Base-by-base conservation (phyloP, 2,329 filamentous ascomycete genomes). In the Cladophialophora immunda region DNA sequence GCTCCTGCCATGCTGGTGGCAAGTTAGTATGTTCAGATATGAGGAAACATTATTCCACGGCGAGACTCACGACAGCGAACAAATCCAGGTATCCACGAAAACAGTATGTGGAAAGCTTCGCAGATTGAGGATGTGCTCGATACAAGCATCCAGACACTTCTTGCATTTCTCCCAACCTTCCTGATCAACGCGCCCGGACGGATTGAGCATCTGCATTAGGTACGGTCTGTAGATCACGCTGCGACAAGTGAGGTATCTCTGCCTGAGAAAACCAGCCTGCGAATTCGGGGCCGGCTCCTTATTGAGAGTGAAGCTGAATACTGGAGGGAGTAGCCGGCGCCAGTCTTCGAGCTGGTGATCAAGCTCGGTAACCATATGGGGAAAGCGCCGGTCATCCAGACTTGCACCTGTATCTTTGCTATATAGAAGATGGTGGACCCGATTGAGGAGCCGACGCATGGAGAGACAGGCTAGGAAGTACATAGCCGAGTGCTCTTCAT, bases 201-300 rank as follows among this genome's bases (percentile, higher is more conserved):
- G 17, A 15, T 90, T 86, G 25, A 90, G 85, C 71, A 88, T 88
- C 73, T 93, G 91, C 66, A 93, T 82, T 68, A 94, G 92, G 76
- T 94, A 94, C 0, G 92, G 92, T 30, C 92, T 86, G 80, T 93
- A 94, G 71, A 95, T 94, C 73, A 94, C 94, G 29, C 92, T 94
- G 64, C 91, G 89, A 77, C 92, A 95, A 50, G 92, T 92, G 77
- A 92, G 94, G 80, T 94, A 95, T 32, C 92, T 87, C 67, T 94
- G 82, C 54, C 92, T 86, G 57, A 95, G 81, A 7, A 94, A 92
- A 0, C 91, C 93, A 78, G 94, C 92, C 5, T 93, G 88, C 3
- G 91, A 89, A 73, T 93, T 91, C 64, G 87, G 85, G 29, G 93
- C 81, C 58, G 89, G 85, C 0, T 86, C 83, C 62, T 89, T 84